Evolutionary conservation across 2,329 filamentous ascomycete species (phyloP), one percentile per base, ranked within the genome.

Genomic region (Fusarium piperis): DNA sequence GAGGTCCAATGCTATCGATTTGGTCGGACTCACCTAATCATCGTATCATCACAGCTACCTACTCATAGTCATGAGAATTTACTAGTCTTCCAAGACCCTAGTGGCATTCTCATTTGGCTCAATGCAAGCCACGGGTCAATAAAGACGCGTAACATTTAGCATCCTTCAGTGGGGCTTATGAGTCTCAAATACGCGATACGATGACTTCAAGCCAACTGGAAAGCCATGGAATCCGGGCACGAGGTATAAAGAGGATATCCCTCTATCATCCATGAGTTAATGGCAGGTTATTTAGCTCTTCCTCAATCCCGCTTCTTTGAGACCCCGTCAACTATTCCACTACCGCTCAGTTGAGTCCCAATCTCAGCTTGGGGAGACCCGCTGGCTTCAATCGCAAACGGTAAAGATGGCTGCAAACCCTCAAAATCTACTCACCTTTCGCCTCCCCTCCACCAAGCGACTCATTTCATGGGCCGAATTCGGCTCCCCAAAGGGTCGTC

Each of bases 391-490:
- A 23, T 33, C 13, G 18, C n/a, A 18, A 26, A 4, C 11, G 32
- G 9, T 26, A 3, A 35, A 16, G 16, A 64, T 64, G 28, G 28
- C 36, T n/a, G 16, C 15, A 30, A 62, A 20, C 9, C 59, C 63
- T 38, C 59, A 32, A 13, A 32, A 18, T 8, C 13, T 66, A 6
- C 15, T 56, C 6, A 26, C 35, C 12, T 65, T 68, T 36, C 60
- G 48, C 9, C 51, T 60, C n/a, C 62, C 68, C 6, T 41, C 39
- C n/a, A 63, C 68, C 3, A 63, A 60, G 15, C 61, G 65, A 26
- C 62, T 69, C 18, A 53, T 68, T 28, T 59, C 65, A 39, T 71
- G 68, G 65, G 65, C 70, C 4, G 60, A 67, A 23, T 69, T 60
- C 26, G 62, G 68, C 3, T 62, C 57, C 10, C 52, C 51, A 8